These are phyloP conservation scores for Annona cherimola DNA, from an alignment of 164 flowering plant species.

Conservation along the genomic window DNA sequence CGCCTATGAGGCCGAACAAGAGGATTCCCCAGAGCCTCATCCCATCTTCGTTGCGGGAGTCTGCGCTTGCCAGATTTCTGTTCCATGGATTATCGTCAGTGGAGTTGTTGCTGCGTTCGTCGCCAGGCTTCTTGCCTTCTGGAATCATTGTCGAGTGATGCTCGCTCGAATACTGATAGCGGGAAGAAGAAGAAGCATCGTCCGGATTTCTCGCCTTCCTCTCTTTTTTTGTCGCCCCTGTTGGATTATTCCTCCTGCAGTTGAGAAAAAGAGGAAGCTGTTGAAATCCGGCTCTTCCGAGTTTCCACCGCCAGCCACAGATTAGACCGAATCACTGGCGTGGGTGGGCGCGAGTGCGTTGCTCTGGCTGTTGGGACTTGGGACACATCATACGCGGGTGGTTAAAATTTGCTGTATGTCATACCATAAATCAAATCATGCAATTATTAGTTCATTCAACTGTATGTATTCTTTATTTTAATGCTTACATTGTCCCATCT, in stretches of 20 bases:
- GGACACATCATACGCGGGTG: background rate
- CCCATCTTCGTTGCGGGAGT: constrained; percentile 19
- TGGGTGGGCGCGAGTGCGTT: too few relatives aligned
- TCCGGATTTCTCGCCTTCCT: background rate
- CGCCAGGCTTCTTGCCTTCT: background rate
- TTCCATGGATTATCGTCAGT: background rate
- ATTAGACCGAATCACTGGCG: background rate
- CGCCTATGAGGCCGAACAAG: constrained; percentile 63
- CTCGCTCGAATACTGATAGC: background rate
- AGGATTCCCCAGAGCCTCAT: constrained; percentile 58
- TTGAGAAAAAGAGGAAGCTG: background rate
- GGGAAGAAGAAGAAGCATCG: background rate
- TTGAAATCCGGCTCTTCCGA: background rate
- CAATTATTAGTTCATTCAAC: too few relatives aligned
- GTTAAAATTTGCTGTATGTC: too few relatives aligned
- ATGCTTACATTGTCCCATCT: too few relatives aligned
- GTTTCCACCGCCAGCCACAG: background rate
- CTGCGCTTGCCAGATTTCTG: background rate
- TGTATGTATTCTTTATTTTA: too few relatives aligned
- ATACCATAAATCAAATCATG: too few relatives aligned
- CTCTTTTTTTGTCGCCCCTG: background rate
- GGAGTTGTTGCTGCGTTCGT: background rate
- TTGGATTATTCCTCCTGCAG: background rate
- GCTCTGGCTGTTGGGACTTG: background rate
- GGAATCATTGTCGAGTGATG: background rate